phyloP scores from a whole-genome alignment of 148 eudicot species.

The Chenopodium album region DNA sequence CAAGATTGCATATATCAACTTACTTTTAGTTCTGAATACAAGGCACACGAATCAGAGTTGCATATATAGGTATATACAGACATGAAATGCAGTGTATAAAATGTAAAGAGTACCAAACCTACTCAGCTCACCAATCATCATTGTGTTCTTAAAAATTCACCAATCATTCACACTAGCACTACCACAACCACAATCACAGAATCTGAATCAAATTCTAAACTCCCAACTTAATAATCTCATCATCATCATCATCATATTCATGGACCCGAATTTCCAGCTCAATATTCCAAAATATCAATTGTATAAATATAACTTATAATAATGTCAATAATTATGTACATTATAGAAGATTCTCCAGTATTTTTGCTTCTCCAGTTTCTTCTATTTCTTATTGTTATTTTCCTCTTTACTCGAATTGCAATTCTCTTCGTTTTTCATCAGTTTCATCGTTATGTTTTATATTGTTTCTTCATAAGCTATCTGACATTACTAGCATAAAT shows the following conservation, averaged over 20 bases:
- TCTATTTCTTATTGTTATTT: conserved; percentile 32
- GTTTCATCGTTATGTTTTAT: too few species aligned
- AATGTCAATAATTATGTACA: not conserved
- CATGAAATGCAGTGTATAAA: too few species aligned
- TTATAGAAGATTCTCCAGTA: conserved; percentile 31
- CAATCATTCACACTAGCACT: not conserved
- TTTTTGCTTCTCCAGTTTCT: conserved; percentile 38
- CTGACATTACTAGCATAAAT: too few species aligned
- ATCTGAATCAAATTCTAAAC: conserved; percentile 17
- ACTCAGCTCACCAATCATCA: not conserved
- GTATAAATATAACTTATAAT: not conserved
- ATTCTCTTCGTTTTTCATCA: conserved; percentile 28
- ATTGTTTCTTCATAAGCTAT: too few species aligned
- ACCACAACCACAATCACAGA: conserved; percentile 11
- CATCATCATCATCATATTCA: conserved; percentile 12
- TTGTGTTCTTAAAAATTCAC: not conserved
- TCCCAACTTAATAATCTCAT: conserved; percentile 18
- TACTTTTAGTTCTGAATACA: too few species aligned
- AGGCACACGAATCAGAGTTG: too few species aligned
- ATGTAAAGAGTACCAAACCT: too few species aligned
- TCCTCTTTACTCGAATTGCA: conserved; percentile 35
- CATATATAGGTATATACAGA: too few species aligned
- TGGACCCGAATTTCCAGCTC: conserved; percentile 14
- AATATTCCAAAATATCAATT: not conserved
- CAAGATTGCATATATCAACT: too few species aligned